Evolutionary conservation across 2,329 filamentous ascomycete species (phyloP).

Genomic region (Diaporthe helianthi): DNA sequence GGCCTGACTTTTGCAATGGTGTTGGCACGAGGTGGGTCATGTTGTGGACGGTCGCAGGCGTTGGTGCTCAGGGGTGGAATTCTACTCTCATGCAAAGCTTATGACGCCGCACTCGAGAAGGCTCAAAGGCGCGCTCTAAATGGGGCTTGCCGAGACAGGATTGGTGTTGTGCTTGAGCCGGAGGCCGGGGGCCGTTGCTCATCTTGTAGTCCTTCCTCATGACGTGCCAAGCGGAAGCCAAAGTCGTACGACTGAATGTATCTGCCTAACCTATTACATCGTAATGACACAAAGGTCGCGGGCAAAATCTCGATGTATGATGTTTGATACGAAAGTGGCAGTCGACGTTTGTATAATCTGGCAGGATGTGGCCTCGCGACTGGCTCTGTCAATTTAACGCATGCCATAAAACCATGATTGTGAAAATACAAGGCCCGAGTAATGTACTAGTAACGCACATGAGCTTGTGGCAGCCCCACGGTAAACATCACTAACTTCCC

Average conservation of each 20-base stretch:
- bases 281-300: background rate
- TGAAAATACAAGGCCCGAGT: too few relatives aligned
- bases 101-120: background rate
- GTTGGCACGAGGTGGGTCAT: too few relatives aligned
- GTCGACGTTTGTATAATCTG: background rate
- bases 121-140: background rate
- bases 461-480: background rate
- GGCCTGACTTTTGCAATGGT: background rate
- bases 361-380: background rate
- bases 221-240: background rate
- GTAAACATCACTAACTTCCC: background rate
- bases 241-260: background rate
- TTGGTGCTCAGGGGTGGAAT: background rate
- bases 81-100: background rate
- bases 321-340: background rate
- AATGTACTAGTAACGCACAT: background rate
- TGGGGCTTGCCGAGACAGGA: too few relatives aligned
- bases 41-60: background rate
- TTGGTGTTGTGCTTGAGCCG: background rate
- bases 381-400: background rate
- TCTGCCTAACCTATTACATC: too few relatives aligned
- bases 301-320: background rate
- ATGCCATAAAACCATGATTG: background rate
- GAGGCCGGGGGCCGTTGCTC: too few relatives aligned
- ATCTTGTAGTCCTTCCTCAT: background rate